Base-by-base conservation (phyloP, 352 stramenopile genomes). In the Phytophthora litchii region DNA sequence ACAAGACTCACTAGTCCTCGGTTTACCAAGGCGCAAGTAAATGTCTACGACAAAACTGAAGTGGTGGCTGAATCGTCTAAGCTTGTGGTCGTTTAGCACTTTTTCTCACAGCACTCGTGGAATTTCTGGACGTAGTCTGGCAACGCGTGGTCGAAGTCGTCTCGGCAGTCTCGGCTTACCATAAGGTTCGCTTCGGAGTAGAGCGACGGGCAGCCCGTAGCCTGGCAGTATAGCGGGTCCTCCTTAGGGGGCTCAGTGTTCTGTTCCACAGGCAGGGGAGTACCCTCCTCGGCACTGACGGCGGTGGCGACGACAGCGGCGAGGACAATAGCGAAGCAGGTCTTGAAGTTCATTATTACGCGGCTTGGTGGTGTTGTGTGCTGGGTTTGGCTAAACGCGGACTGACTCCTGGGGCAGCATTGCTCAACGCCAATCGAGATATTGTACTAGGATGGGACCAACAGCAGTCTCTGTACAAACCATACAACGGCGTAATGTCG, bases 281-380 rank as follows among this genome's bases (percentile, higher is more conserved):
- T n/a, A n/a, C n/a, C 23, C 23, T 27, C 23, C 13, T 63, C 25
- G n/a, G 60, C 53, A 21, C 3, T 60, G 46, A 35, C 60, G 49
- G 46, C 36, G 19, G 47, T 51, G 10, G 54, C 60, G 29, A 55
- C 35, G n/a, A 64, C 38, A 37, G 40, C 41, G 4, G 46, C 46
- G 40, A 69, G 27, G 27, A 52, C 54, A 38, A 60, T 11, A 31
- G 54, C 46, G 36, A 69, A 43, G 41, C 38, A 64, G 11, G 54
- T 60, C 54, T 59, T 69, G 54, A 64, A 46, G 40, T 64, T 69
- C 60, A 69, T 69, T 54, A 3, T 64, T 31, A 36, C 20, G 4
- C 1, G 29, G 13, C 27, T 60, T 37, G 37, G 20, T 54, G 10
- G 14, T 10, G 21, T 16, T 25, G 31, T 35, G 25, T 42, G 23